Base-by-base conservation (phyloP, 768 basidiomycete species). In the Collybia nuda region DNA sequence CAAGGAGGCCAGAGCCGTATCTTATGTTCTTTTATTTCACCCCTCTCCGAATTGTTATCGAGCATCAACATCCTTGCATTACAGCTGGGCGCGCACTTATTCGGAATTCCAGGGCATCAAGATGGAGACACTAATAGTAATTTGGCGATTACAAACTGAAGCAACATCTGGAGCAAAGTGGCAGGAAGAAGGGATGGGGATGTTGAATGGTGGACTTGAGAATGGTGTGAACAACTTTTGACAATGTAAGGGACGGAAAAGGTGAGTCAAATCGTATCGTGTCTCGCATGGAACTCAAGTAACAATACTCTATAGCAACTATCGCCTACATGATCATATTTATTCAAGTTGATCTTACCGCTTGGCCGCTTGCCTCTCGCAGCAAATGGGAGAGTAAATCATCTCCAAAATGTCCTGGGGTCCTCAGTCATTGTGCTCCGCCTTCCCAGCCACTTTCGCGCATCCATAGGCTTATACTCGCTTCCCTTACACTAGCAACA, bases 361-460 rank as follows among this genome's bases (percentile, higher is more conserved):
- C 70, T 75, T 52, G 73, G 57, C 17, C 53, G 61, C 40, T 52
- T 73, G 11, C 54, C 57, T 37, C 56, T 41, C 39, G 39, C 22
- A 51, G 51, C 50, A 51, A 40, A 53, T 40, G 24, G 24, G 32
- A 47, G 45, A 45, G 32, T 51, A 37, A 40, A 50, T 44, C 39
- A 43, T 41, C 44, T 22, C 48, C 37, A 47, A 39, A 40, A 38
- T 50, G 39, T 44, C 3, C 28, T 51, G 50, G 63, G 67, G 40
- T 71, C 83, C 61, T 58, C 79, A 56, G 81, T 86, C 4, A 78
- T 86, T 52, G 76, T 88, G 6, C 71, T 88, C 0, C 86, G 87
- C 52, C 85, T 4, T 79, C 81, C 0, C 86, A 88, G 56, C 86
- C 85, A 0, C 75, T 88, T 5, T 83, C 81, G 1, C 85, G 88